phyloP scores from a whole-genome alignment of 768 basidiomycete species.

The Gymnopilus dilepis region DNA sequence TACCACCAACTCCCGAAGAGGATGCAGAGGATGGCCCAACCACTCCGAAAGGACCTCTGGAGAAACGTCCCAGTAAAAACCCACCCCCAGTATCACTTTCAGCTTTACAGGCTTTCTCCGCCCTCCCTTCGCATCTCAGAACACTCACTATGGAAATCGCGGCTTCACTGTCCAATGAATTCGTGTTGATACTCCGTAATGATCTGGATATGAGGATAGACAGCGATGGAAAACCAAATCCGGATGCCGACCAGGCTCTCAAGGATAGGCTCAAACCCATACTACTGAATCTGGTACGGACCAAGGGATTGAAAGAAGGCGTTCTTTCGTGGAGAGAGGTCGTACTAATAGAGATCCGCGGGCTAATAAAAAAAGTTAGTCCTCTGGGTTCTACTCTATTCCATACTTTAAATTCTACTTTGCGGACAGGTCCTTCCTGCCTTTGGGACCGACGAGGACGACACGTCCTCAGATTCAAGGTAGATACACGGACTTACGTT shows the following conservation, averaged over 20 bases:
- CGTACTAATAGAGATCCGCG: slow-evolving; percentile 63
- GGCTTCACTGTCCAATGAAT: slow-evolving; percentile 74
- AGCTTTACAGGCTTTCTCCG: slow-evolving; percentile 71
- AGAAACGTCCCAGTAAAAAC: slow-evolving; percentile 19
- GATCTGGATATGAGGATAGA: slow-evolving; percentile 63
- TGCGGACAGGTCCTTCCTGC: slow-evolving; percentile 59
- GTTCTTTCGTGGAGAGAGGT: slow-evolving; percentile 72
- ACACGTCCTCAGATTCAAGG: slow-evolving; percentile 25
- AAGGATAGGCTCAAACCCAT: slow-evolving; percentile 73
- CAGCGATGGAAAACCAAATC: slow-evolving; percentile 20
- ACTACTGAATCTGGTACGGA: slow-evolving; percentile 77
- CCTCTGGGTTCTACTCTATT: background rate
- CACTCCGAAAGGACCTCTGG: slow-evolving; percentile 10
- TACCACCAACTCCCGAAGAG: slow-evolving; percentile 46
- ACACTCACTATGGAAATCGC: slow-evolving; percentile 77
- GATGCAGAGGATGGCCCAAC: slow-evolving; percentile 24
- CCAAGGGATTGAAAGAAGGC: slow-evolving; percentile 72
- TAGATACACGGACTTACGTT: slow-evolving; percentile 17
- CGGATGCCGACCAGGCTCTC: slow-evolving; percentile 47
- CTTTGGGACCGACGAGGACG: slow-evolving; percentile 60
- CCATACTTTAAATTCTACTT: background rate
- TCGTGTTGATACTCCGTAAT: slow-evolving; percentile 70
- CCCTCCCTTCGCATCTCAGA: slow-evolving; percentile 77
- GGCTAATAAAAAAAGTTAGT: slow-evolving; percentile 64
- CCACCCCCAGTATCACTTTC: slow-evolving; percentile 62